Evolutionary conservation across 495 filamentous ascomycete genomes (phyloP), one percentile per base, ranked within the genome.

Genomic region (Aspergillus affinis): DNA sequence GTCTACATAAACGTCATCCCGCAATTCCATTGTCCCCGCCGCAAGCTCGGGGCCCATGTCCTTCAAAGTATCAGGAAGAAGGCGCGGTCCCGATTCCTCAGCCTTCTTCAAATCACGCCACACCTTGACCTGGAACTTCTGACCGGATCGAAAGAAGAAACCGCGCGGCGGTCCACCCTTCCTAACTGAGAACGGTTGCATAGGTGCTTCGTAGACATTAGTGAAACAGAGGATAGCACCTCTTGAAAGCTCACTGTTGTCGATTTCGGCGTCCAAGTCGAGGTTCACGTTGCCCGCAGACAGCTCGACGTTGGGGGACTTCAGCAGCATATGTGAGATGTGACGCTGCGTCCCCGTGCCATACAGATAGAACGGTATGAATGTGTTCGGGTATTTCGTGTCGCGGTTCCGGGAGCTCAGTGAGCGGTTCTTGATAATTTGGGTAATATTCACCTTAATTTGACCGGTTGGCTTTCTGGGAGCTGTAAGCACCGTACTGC

Each of bases 291-390:
- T 23, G 2, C 18, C 9, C 4, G 47, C 47, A 15, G 18, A 48
- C n/a, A 64, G 58, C 21, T 58, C 54, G 10, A 51, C 47, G 30
- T 61, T 64, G 2, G 58, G 61, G 1, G 61, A 19, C 21, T 57
- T 53, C 17, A 72, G 63, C 45, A 78, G 73, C 51, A 78, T 68
- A 59, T 78, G 76, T 46, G 72, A 68, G 57, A 78, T 73, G 21
- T 74, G 66, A 3, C 51, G 29, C 21, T 72, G 52, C 2, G 63
- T 57, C 30, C 46, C 48, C 17, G 55, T 72, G 46, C 76, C 77
- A 62, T 82, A 81, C 23, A 78, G 65, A 49, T 82, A 81, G 59
- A 81, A 80, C 3, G 79, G 77, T 67, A 75, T 76, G 51, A 51
- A 66, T 12, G 49, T 44, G 4, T 61, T 6, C 1, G 71, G 78